phyloP scores from a whole-genome alignment of 352 stramenopile genomes.

The Globisporangium viniferum region DNA sequence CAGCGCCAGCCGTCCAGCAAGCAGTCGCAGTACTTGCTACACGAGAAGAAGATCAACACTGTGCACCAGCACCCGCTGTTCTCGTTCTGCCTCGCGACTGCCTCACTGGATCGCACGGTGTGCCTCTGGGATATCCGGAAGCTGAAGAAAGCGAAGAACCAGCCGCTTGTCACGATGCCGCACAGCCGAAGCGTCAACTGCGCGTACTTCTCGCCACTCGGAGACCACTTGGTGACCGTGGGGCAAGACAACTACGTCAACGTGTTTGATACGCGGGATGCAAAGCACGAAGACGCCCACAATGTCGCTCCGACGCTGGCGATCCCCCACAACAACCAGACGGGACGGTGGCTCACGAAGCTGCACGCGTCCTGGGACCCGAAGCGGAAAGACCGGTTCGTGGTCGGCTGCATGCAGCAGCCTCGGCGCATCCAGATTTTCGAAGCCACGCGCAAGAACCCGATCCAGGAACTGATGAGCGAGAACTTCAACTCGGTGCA shows the following conservation, averaged over 20 bases:
- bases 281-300: slow-evolving; percentile 23
- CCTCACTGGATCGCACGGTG: slow-evolving; percentile 77
- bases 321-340: slow-evolving; percentile 85
- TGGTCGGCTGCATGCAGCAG: slow-evolving; percentile 82
- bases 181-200: slow-evolving; percentile 84
- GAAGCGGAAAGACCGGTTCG: slow-evolving; percentile 67
- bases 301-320: slow-evolving; percentile 30
- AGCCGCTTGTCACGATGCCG: slow-evolving; percentile 51
- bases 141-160: slow-evolving; percentile 38
- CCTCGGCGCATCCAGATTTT: slow-evolving; percentile 84
- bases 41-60: slow-evolving; percentile 88
- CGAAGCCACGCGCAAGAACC: slow-evolving; percentile 53
- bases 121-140: slow-evolving; percentile 79
- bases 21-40: slow-evolving; percentile 39
- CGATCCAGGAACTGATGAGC: slow-evolving; percentile 66
- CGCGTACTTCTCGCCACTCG: slow-evolving; percentile 79
- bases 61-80: slow-evolving; percentile 65
- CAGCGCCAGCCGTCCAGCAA: slow-evolving; percentile 28
- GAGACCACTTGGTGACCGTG: slow-evolving; percentile 73
- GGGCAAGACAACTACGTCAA: slow-evolving; percentile 80
- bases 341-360: slow-evolving; percentile 86
- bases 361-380: slow-evolving; percentile 80
- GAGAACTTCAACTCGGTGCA: slow-evolving; percentile 78
- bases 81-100: slow-evolving; percentile 66
- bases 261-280: slow-evolving; percentile 56